These are phyloP conservation scores for Speleostelium caveatum DNA, from an alignment of 78 protist genomes.

Conservation along the genomic window DNA sequence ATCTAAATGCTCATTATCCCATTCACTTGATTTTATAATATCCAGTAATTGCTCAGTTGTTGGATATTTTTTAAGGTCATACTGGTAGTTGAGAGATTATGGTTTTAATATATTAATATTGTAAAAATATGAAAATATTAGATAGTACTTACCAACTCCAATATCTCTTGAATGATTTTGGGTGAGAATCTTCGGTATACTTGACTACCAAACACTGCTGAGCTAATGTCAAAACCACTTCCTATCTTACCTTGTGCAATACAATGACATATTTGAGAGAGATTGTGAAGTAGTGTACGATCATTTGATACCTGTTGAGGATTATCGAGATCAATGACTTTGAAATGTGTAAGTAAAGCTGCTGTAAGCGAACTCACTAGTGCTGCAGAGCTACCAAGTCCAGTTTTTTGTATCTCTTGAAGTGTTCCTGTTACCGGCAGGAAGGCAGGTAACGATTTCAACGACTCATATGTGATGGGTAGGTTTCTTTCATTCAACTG, in stretches of 20 bases:
- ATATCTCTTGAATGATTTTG: slow-evolving; percentile 21
- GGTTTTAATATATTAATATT: background rate
- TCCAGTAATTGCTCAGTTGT: background rate
- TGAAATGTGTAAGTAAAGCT: slow-evolving; percentile 40
- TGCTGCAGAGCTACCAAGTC: slow-evolving; percentile 92
- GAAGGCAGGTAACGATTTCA: slow-evolving; percentile 64
- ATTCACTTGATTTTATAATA: slow-evolving; percentile 1
- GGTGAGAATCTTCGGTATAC: slow-evolving; percentile 88
- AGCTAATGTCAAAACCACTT: slow-evolving; percentile 91
- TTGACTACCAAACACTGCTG: slow-evolving; percentile 88
- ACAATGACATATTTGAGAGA: slow-evolving; percentile 91
- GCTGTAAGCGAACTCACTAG: slow-evolving; percentile 75
- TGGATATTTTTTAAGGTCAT: slow-evolving; percentile 33
- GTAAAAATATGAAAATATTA: background rate
- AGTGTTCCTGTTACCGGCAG: slow-evolving; percentile 6
- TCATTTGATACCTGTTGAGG: background rate
- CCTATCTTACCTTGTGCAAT: slow-evolving; percentile 93
- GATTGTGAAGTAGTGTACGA: slow-evolving; percentile 63
- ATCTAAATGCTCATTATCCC: slow-evolving; percentile 75
- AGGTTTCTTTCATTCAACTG: slow-evolving; percentile 53
- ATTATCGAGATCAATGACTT: slow-evolving; percentile 10
- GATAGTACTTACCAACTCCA: slow-evolving; percentile 8
- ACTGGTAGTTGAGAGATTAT: background rate
- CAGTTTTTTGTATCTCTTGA: slow-evolving; percentile 87
- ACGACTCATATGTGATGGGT: slow-evolving; percentile 46